Base-by-base conservation (phyloP, 352 stramenopile species). In the Phytophthora capsici region DNA sequence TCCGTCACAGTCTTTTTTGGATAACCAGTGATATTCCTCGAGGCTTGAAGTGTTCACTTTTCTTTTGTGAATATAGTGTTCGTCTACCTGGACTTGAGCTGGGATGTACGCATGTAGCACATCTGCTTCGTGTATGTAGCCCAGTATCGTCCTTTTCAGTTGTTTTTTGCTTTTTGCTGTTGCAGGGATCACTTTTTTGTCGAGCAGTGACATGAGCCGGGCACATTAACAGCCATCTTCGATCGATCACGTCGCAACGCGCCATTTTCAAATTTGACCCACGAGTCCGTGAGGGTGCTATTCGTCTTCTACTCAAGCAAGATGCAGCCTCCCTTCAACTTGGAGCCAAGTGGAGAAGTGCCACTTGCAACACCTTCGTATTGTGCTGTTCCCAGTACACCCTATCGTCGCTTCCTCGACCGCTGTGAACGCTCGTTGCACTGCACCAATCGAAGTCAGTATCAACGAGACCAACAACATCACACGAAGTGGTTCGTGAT, bases 401-500 rank as follows among this genome's bases (percentile, higher is more conserved):
- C 23, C 3, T 63, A 57, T 23, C 44, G 22, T 52, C 28, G 43
- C 13, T 63, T 66, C 23, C 25, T 66, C 4, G 58, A 61, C 22
- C 50, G 38, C 17, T 66, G 59, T n/a, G 50, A 67, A 19, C 51
- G 59, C 34, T 67, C 59, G 22, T 14, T 54, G 4, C 22, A 50
- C 12, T 23, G 44, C 22, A 50, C 23, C 23, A 50, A 50, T n/a
- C 10, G 23, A 20, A 50, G 44, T 19, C 22, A 50, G 44, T 50
- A 36, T 22, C 41, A 41, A 19, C 53, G 25, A 9, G 46, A 59
- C 25, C 45, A 63, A 44, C 23, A 58, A 5, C 61, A 69, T 3
- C 53, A 59, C 45, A 53, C 30, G 2, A 58, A 69, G 12, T 69
- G 61, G 61, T 69, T 69, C 12, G 45, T 69, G n/a, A 46, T 25